Percentiles rank a stretch among this genome's conserved stretches.
phyloP scores from a whole-genome alignment of 2,329 filamentous ascomycete species.

The Reticulascus tulasneorum region DNA sequence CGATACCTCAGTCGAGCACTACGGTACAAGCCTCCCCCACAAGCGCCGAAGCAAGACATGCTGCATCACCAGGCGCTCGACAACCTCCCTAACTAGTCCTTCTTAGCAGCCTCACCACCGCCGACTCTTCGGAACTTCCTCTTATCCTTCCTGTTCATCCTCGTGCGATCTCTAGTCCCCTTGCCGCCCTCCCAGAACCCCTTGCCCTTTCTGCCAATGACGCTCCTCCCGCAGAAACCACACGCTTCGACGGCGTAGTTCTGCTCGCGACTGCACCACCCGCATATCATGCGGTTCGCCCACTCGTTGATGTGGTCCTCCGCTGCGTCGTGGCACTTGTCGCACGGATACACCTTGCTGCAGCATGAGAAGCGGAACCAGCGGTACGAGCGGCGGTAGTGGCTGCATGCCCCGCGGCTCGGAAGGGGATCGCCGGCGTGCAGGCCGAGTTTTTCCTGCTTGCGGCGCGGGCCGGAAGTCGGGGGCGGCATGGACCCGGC shows the following conservation, averaged over 20 bases:
- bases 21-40: no score
- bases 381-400: conserved; percentile 56
- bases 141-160: conserved; percentile 74
- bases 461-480: conserved; percentile 34
- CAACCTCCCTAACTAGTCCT: conserved; percentile 17
- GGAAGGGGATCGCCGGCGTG: conserved; percentile 55
- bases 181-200: conserved; percentile 89
- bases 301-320: conserved; percentile 75
- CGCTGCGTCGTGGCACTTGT: conserved; percentile 69
- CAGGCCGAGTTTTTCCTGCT: conserved; percentile 52
- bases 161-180: conserved; percentile 66
- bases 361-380: conserved; percentile 67
- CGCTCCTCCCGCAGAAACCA: conserved; percentile 64
- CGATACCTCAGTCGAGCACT: not conserved
- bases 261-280: conserved; percentile 76
- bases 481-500: conserved; percentile 42
- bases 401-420: conserved; percentile 47
- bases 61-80: no score
- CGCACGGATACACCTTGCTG: conserved; percentile 55
- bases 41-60: no score
- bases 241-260: conserved; percentile 74
- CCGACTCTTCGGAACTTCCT: conserved; percentile 66
- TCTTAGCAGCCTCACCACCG: conserved; percentile 31
- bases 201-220: conserved; percentile 60
- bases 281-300: conserved; percentile 80